A percentile compares a stretch with the other conserved stretches of the same genome.
Evolutionary conservation across 805 yeast genomes (phyloP).

Genomic region (Kodamaea laetipori): DNA sequence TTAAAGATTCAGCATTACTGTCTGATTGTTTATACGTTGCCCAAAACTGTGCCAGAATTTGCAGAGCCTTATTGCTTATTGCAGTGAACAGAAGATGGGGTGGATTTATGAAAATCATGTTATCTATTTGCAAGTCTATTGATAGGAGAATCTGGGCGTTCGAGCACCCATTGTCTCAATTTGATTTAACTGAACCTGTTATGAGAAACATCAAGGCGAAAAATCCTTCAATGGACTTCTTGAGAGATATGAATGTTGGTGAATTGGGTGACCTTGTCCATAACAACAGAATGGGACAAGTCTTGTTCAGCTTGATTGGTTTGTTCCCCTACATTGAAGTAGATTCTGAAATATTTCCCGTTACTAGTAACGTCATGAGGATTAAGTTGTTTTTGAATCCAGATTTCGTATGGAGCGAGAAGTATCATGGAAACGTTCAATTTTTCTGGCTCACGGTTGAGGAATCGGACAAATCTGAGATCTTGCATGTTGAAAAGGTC

Average conservation of each 20-base stretch:
- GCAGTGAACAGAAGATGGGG: slow-evolving; percentile 95
- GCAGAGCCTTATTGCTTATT: slow-evolving; percentile 85
- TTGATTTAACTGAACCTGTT: slow-evolving; percentile 72
- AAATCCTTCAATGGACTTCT: slow-evolving; percentile 66
- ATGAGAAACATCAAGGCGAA: slow-evolving; percentile 61
- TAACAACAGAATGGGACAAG: slow-evolving; percentile 70
- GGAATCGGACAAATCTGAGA: slow-evolving; percentile 70
- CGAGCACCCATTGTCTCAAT: slow-evolving; percentile 87
- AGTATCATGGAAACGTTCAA: slow-evolving; percentile 79
- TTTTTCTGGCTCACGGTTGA: slow-evolving; percentile 93
- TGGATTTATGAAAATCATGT: slow-evolving; percentile 65
- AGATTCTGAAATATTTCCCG: slow-evolving; percentile 83
- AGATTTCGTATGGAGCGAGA: slow-evolving; percentile 84
- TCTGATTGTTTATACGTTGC: slow-evolving; percentile 94
- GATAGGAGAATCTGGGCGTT: slow-evolving; percentile 86
- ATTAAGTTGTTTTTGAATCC: slow-evolving; percentile 70
- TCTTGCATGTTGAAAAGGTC: slow-evolving; percentile 81
- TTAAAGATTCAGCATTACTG: slow-evolving; percentile 76
- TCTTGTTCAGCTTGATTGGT: slow-evolving; percentile 59
- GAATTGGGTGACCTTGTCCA: slow-evolving; percentile 92
- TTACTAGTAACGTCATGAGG: slow-evolving; percentile 83
- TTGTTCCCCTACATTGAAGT: slow-evolving; percentile 76
- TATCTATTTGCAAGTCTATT: slow-evolving; percentile 82
- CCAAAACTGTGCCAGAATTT: slow-evolving; percentile 90
- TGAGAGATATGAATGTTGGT: slow-evolving; percentile 68